phyloP scores from a whole-genome alignment of 306 rosid genomes.

The Quillaja saponaria region DNA sequence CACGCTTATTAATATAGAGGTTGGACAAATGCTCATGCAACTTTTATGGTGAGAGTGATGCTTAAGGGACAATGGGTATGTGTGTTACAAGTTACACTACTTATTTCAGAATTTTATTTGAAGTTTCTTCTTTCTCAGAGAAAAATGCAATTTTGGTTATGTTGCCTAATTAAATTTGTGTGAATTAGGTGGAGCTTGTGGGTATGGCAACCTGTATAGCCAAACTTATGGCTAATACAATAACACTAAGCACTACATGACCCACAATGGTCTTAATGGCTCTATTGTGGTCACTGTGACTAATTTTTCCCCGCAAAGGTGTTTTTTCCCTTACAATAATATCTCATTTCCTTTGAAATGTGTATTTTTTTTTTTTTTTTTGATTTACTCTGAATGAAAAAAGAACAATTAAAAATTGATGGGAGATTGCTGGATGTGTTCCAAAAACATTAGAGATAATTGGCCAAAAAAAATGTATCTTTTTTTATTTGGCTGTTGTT shows the following conservation, averaged over 20 bases:
- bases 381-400: too few species aligned
- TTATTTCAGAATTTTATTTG: not conserved
- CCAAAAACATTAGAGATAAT: too few species aligned
- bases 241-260: slow-evolving; percentile 27
- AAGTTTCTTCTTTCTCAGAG: too few species aligned
- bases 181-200: not conserved
- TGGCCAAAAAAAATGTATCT: too few species aligned
- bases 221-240: slow-evolving; percentile 64
- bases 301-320: slow-evolving; percentile 61
- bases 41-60: slow-evolving; percentile 85
- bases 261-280: slow-evolving; percentile 65
- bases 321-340: too few species aligned
- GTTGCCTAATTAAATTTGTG: not conserved
- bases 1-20: slow-evolving; percentile 51
- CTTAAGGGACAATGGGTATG: slow-evolving; percentile 89
- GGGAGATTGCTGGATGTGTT: too few species aligned
- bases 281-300: slow-evolving; percentile 77
- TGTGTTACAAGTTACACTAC: not conserved
- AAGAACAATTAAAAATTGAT: too few species aligned
- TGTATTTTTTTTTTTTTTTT: too few species aligned
- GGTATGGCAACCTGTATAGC: slow-evolving; percentile 65
- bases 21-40: slow-evolving; percentile 80
- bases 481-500: too few species aligned
- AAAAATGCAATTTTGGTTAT: too few species aligned
- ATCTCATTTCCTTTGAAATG: too few species aligned